A percentile compares a stretch with the other conserved stretches of the same genome.
These are phyloP conservation scores for Chlorella sorokiniana DNA, from an alignment of 139 green algal genomes.

Conservation along the genomic window DNA sequence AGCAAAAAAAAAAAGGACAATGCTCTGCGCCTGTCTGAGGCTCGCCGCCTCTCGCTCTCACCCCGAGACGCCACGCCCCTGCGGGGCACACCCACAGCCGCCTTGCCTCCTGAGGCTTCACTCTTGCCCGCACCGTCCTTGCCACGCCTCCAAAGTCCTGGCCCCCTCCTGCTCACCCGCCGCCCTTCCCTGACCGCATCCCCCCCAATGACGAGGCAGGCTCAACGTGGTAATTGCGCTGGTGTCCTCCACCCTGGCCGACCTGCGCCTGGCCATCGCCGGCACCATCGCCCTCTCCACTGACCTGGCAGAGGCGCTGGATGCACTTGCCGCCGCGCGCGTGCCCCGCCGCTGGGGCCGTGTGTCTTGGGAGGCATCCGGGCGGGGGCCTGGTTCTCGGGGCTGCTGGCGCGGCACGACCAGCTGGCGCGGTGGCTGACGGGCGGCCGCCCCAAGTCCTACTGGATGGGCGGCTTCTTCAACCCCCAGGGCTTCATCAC, in stretches of 20 bases:
- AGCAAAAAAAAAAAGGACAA: too few species aligned
- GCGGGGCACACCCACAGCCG: too few species aligned
- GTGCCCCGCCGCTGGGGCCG: constrained; percentile 83
- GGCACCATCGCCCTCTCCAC: constrained; percentile 88
- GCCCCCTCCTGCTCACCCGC: not conserved
- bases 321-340: constrained; percentile 84
- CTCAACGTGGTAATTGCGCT: constrained; percentile 81
- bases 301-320: constrained; percentile 78
- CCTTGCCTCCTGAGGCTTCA: too few species aligned
- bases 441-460: constrained; percentile 82
- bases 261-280: constrained; percentile 88
- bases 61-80: too few species aligned
- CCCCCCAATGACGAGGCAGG: constrained; percentile 81
- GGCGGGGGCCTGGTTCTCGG: constrained; percentile 66
- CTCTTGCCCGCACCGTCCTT: too few species aligned
- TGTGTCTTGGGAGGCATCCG: constrained; percentile 75
- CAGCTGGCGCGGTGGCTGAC: constrained; percentile 94
- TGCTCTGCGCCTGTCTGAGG: too few species aligned
- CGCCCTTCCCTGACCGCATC: not conserved
- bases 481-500: constrained; percentile 95
- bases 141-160: too few species aligned
- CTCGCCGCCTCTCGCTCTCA: too few species aligned
- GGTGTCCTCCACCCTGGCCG: constrained; percentile 69
- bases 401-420: constrained; percentile 86
- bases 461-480: constrained; percentile 96